Base-by-base conservation (phyloP, 441 rosid genomes). In the Theobroma grandiflorum region DNA sequence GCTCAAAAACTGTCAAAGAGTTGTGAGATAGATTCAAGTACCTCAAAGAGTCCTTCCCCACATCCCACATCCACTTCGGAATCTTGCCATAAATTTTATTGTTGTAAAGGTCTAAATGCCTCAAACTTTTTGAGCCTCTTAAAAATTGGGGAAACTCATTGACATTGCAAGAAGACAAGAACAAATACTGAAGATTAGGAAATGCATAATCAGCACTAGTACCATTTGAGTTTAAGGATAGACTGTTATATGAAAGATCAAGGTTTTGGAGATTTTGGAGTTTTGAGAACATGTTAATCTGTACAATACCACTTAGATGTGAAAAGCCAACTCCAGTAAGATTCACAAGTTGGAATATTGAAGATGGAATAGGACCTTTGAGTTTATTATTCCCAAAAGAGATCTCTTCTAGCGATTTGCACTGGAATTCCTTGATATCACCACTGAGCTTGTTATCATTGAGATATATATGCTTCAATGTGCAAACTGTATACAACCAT, bases 1-100 rank as follows among this genome's bases (percentile, higher is more conserved):
- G 62, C 66, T 80, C 63, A 2, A 80, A 4, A 11, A 66, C 31
- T 4, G 81, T 73, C 15, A 80, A 52, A 52, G 65, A 47, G 40
- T 85, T 83, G 61, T 75, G 59, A 18, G 79, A 78, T 14, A 85
- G 76, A 55, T 61, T 22, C n/a, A 78, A 40, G 22, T 6, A 3
- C 15, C 4, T 1, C 18, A 72, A 77, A 26, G 52, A 14, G 4
- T 33, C 42, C 14, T 40, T 20, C 15, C 49, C 35, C 26, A 64
- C 33, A 58, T 50, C 31, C 82, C 52, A 55, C 31, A 73, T 35
- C 9, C 37, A 38, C 35, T 40, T 2, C 0, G 78, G 79, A 43
- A 85, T 62, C 63, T 11, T 57, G 4, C 7, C 88, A 10, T 18
- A 71, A 43, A 83, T 80, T 18, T 26, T 53, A 35, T 78, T 75